Percentiles rank a stretch among this genome's conserved stretches.
Conservation (phyloP, 1,139 yeast species). For the Magnusiomyces fungicola region DNA sequence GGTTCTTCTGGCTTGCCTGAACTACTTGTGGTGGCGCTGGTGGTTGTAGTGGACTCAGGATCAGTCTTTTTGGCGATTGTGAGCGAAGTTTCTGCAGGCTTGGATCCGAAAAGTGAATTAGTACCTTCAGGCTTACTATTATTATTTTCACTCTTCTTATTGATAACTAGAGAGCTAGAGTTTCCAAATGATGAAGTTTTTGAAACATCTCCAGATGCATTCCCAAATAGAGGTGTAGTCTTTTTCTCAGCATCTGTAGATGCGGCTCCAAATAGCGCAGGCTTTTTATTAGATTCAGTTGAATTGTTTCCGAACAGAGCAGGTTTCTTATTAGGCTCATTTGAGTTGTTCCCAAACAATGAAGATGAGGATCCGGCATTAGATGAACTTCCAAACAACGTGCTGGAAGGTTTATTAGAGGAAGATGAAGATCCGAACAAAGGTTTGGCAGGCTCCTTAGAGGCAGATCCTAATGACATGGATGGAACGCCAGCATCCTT, state of each 20-base stretch:
- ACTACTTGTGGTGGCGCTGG: constrained; percentile 33
- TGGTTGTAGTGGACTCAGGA: constrained; percentile 21
- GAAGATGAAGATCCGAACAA: constrained; percentile 12
- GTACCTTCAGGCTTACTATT: constrained; percentile 16
- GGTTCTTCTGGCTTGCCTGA: constrained; percentile 11
- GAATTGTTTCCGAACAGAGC: background rate
- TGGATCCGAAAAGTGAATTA: constrained; percentile 17
- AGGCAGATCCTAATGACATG: background rate
- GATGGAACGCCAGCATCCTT: constrained; percentile 10
- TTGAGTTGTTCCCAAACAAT: background rate
- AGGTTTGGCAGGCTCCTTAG: background rate
- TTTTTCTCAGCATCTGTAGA: background rate
- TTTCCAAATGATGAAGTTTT: no score
- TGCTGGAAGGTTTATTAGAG: background rate
- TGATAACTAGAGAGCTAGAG: background rate
- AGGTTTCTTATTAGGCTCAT: background rate
- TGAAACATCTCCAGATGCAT: background rate
- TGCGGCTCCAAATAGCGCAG: background rate
- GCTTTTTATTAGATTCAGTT: background rate
- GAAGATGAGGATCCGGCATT: background rate
- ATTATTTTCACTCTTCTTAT: constrained; percentile 20
- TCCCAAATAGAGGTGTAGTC: no score
- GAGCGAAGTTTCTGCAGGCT: constrained; percentile 22
- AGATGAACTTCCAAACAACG: background rate
- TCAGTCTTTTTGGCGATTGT: constrained; percentile 23